phyloP scores from a whole-genome alignment of 73 alveolate genomes.

The Paramecium caudatum region DNA sequence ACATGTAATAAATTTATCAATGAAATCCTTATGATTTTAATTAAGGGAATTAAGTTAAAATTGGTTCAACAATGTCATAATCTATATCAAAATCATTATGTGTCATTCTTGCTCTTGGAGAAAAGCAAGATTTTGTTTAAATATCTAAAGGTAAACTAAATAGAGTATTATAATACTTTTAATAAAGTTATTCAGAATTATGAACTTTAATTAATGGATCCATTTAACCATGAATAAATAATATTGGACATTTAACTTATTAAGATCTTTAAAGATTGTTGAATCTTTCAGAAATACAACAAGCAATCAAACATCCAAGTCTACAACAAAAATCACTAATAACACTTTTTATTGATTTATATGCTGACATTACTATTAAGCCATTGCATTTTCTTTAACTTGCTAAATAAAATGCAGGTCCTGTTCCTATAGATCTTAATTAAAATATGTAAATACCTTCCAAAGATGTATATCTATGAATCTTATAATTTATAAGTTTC shows the following conservation, averaged over 20 bases:
- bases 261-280: neutral
- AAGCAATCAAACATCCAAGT: neutral
- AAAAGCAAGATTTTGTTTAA: neutral
- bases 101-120: constrained; percentile 7
- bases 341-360: neutral
- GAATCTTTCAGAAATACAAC: neutral
- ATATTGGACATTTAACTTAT: neutral
- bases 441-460: neutral
- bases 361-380: constrained; percentile 57
- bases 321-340: constrained; percentile 20
- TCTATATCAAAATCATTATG: constrained; percentile 52
- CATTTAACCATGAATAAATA: constrained; percentile 18
- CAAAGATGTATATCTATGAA: constrained; percentile 13
- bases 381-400: constrained; percentile 12
- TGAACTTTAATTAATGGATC: neutral
- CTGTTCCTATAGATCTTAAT: constrained; percentile 46
- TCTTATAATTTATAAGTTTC: neutral
- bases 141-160: neutral
- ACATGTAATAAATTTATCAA: too few relatives aligned
- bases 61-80: constrained; percentile 7
- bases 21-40: neutral
- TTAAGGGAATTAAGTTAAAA: neutral
- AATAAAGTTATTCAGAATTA: neutral
- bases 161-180: neutral
- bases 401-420: constrained; percentile 49